Percentiles rank a stretch among this genome's conserved stretches.
These are phyloP conservation scores for Ophiobolus disseminans DNA, from an alignment of 2,329 filamentous ascomycete genomes.

Conservation along the genomic window DNA sequence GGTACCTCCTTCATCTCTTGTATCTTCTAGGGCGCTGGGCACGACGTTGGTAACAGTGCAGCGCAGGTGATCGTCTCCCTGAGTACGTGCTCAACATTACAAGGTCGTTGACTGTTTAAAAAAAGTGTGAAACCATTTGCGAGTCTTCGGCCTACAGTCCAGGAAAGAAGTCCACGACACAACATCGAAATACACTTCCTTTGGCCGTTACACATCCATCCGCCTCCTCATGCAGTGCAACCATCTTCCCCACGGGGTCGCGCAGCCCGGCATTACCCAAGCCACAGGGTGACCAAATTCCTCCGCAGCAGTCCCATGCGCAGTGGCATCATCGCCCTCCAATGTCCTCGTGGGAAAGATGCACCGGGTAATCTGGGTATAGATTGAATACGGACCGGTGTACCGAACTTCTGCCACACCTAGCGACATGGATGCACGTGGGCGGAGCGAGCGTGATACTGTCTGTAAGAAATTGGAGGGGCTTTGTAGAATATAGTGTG, in stretches of 20 bases:
- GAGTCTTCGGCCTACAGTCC: neutral
- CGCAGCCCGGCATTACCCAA: neutral
- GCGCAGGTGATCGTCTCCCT: no score
- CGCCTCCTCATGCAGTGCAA: constrained; percentile 14
- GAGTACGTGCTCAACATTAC: no score
- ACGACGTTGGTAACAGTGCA: no score
- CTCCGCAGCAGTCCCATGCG: constrained; percentile 5
- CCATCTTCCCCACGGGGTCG: constrained; percentile 1
- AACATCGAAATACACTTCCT: constrained; percentile 1
- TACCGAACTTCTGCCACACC: constrained; percentile 11
- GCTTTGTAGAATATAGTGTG: no score
- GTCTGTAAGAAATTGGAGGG: no score
- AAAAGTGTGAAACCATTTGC: no score
- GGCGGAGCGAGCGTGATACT: no score
- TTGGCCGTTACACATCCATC: constrained; percentile 4
- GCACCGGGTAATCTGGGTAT: constrained; percentile 15
- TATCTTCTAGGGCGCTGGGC: no score
- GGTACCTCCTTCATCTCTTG: no score
- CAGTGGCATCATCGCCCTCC: constrained; percentile 4
- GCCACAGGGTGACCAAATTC: no score
- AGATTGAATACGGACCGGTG: constrained; percentile 20
- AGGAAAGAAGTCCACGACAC: neutral
- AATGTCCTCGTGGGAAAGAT: neutral
- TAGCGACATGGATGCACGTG: no score
- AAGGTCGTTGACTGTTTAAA: no score